Conservation (phyloP, 2,329 filamentous ascomycete genomes). For the Grosmannia penicillata region DNA sequence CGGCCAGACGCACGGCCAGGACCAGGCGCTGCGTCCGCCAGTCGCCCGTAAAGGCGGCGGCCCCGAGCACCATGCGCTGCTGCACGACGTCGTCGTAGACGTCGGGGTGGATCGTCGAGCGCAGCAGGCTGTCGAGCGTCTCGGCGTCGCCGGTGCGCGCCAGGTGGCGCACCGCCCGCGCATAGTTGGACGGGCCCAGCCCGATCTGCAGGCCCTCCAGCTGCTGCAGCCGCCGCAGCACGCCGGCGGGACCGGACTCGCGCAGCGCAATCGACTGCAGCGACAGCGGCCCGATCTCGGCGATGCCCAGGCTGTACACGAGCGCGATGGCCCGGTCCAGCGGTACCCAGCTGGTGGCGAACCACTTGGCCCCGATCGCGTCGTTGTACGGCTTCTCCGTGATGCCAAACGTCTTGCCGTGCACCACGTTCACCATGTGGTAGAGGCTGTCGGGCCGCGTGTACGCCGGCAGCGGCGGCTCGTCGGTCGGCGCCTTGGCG, state of each 20-base stretch:
- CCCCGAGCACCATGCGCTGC: constrained; percentile 23
- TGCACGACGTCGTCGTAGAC: constrained; percentile 33
- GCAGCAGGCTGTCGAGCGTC: constrained; percentile 28
- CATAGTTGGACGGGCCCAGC: constrained; percentile 48
- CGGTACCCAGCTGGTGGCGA: constrained; percentile 58
- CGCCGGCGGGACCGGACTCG: constrained; percentile 33
- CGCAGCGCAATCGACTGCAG: constrained; percentile 63
- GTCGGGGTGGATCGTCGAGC: constrained; percentile 38
- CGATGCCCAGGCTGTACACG: constrained; percentile 55
- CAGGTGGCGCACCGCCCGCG: constrained; percentile 48
- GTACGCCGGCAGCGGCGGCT: not conserved
- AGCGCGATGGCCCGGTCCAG: constrained; percentile 58
- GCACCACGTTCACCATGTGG: constrained; percentile 16
- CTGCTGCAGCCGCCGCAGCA: constrained; percentile 44
- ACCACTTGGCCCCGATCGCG: constrained; percentile 60
- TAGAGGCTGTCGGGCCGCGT: constrained; percentile 5
- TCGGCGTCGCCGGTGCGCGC: constrained; percentile 39
- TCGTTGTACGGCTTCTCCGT: constrained; percentile 44
- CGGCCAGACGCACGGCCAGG: constrained; percentile 25
- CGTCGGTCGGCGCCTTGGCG: not conserved
- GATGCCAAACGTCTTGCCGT: constrained; percentile 24
- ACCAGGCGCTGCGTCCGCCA: constrained; percentile 27
- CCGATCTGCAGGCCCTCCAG: constrained; percentile 48
- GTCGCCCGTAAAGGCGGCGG: constrained; percentile 21
- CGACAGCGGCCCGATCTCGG: constrained; percentile 58